Evolutionary conservation across 805 yeast genomes (phyloP).

Genomic region (Zygotorulaspora chibaensis): DNA sequence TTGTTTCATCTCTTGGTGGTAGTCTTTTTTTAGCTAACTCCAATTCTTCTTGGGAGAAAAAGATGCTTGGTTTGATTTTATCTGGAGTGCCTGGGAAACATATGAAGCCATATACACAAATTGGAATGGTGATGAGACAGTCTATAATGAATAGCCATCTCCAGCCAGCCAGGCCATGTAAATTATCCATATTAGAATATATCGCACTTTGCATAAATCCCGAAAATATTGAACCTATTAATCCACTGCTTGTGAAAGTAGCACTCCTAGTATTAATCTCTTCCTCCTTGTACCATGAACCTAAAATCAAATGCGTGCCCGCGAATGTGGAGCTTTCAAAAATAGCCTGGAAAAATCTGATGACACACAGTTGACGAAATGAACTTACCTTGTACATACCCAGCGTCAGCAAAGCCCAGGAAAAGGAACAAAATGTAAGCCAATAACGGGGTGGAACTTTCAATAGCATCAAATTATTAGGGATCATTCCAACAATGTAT

Average conservation of each 20-base stretch:
- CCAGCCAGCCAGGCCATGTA: conserved; percentile 50
- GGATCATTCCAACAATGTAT: conserved; percentile 52
- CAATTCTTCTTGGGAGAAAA: conserved; percentile 38
- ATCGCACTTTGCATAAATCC: conserved; percentile 51
- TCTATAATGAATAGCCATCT: conserved; percentile 60
- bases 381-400: conserved; percentile 44
- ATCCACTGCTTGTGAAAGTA: conserved; percentile 49
- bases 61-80: conserved; percentile 34
- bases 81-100: conserved; percentile 51
- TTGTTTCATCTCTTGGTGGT: conserved; percentile 34
- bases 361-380: conserved; percentile 45
- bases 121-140: conserved; percentile 50
- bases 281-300: conserved; percentile 44
- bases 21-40: conserved; percentile 39
- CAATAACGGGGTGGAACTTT: conserved; percentile 50
- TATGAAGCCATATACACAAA: conserved; percentile 46
- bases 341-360: conserved; percentile 53
- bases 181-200: conserved; percentile 41
- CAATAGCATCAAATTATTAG: conserved; percentile 48
- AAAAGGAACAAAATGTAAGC: conserved; percentile 45
- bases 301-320: conserved; percentile 48
- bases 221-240: conserved; percentile 46
- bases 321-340: conserved; percentile 52
- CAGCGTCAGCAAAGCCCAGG: conserved; percentile 51
- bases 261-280: conserved; percentile 48